Percentiles rank a stretch among this genome's conserved stretches.
phyloP scores from a whole-genome alignment of 2,329 filamentous ascomycete genomes.

The Calonectria leucothoes region DNA sequence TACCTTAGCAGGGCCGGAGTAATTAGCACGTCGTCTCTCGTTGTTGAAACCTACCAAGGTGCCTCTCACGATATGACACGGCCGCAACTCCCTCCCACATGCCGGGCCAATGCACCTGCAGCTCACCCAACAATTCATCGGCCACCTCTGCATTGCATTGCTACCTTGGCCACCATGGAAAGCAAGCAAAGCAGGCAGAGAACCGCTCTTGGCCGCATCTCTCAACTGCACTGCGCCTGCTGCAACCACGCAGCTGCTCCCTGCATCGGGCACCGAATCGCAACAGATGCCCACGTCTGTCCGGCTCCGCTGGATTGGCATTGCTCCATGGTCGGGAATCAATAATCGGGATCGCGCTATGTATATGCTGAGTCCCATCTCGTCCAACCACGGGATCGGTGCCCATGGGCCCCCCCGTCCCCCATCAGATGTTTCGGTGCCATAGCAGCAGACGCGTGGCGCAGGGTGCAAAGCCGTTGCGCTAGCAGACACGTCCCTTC shows the following conservation, averaged over 20 bases:
- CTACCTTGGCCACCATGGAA: background rate
- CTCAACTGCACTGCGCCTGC: slow-evolving; percentile 5
- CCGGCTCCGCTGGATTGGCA: slow-evolving; percentile 5
- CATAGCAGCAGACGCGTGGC: slow-evolving; percentile 37
- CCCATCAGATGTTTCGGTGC: slow-evolving; percentile 30
- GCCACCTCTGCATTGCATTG: background rate
- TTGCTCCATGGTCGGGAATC: background rate
- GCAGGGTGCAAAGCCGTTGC: slow-evolving; percentile 36
- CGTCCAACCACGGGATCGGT: slow-evolving; percentile 22
- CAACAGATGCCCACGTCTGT: background rate
- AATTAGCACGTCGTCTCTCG: background rate
- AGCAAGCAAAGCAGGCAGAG: too few relatives aligned
- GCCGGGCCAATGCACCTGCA: background rate
- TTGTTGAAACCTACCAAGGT: background rate
- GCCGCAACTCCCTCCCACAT: background rate
- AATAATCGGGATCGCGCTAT: slow-evolving; percentile 9
- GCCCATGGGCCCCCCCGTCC: slow-evolving; percentile 9
- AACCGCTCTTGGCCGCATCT: background rate
- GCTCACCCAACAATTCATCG: background rate
- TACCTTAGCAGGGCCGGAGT: background rate
- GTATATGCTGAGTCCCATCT: slow-evolving; percentile 13
- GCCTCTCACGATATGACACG: background rate
- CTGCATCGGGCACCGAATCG: slow-evolving; percentile 15
- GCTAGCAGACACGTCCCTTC: slow-evolving; percentile 35
- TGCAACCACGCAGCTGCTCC: slow-evolving; percentile 16